Evolutionary conservation across 495 filamentous ascomycete species (phyloP).

Genomic region (Daldinia concentrica): DNA sequence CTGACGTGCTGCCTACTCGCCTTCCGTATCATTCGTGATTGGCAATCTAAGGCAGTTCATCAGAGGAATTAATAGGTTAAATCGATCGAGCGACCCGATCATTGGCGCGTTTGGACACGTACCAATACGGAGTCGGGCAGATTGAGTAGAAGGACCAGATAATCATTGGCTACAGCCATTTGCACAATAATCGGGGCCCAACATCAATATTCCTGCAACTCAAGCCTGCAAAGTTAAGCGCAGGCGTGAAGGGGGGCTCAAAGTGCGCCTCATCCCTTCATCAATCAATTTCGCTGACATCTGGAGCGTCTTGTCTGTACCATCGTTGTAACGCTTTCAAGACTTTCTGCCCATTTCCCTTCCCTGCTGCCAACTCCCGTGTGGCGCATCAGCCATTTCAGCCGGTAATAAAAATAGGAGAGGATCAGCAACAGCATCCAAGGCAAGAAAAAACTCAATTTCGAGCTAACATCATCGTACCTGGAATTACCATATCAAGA

Average conservation of each 20-base stretch:
- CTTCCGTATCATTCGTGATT: constrained; percentile 35
- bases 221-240: constrained; percentile 33
- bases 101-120: constrained; percentile 41
- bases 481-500: constrained; percentile 38
- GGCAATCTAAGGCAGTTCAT: constrained; percentile 38
- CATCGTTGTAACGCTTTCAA: constrained; percentile 38
- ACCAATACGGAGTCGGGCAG: constrained; percentile 43
- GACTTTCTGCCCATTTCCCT: constrained; percentile 21
- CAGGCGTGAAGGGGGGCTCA: constrained; percentile 31
- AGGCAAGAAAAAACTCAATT: constrained; percentile 29
- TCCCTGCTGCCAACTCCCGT: constrained; percentile 39
- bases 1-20: constrained; percentile 37
- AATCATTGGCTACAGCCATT: constrained; percentile 34
- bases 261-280: constrained; percentile 38
- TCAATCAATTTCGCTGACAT: constrained; percentile 41
- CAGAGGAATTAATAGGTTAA: constrained; percentile 43
- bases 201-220: constrained; percentile 41
- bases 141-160: constrained; percentile 37
- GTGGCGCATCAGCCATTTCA: constrained; percentile 46
- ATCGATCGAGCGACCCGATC: constrained; percentile 36
- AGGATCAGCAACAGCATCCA: constrained; percentile 30
- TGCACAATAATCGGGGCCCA: constrained; percentile 42
- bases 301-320: constrained; percentile 40
- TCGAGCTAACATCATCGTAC: constrained; percentile 37
- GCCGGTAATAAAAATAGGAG: constrained; percentile 44